Percentiles rank a stretch among this genome's conserved stretches.
These are phyloP conservation scores for Didymella sp. DNA, from an alignment of 2,329 filamentous ascomycete genomes.

Conservation along the genomic window DNA sequence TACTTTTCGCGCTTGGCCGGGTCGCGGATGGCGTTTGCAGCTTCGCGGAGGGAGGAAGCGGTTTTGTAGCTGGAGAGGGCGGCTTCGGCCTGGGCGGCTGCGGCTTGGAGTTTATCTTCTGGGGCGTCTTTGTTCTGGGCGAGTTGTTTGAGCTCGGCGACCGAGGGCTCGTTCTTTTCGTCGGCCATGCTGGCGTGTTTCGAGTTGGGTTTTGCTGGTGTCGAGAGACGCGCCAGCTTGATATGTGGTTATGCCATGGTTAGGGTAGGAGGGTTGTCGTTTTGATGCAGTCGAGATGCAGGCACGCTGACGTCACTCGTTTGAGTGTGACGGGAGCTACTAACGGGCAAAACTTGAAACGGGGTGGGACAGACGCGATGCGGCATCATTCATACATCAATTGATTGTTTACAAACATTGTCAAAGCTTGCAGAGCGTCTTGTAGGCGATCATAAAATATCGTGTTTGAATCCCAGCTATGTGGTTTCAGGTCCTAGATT, in stretches of 20 bases:
- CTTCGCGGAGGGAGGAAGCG: constrained; percentile 37
- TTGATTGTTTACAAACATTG: constrained; percentile 2
- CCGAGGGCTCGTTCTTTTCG: constrained; percentile 9
- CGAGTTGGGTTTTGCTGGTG: not conserved
- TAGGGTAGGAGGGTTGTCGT: not conserved
- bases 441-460: not conserved
- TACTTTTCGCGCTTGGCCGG: constrained; percentile 46
- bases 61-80: constrained; percentile 38
- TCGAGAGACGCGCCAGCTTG: constrained; percentile 11
- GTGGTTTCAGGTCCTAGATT: too few species aligned
- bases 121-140: constrained; percentile 28
- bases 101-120: constrained; percentile 40
- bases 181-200: not conserved
- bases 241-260: constrained; percentile 17
- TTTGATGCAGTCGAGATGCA: constrained; percentile 12
- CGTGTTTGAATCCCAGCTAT: not conserved
- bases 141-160: constrained; percentile 31
- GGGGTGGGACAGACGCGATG: constrained; percentile 17
- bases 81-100: constrained; percentile 39
- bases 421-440: not conserved
- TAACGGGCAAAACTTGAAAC: constrained; percentile 26
- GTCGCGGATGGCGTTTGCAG: constrained; percentile 39
- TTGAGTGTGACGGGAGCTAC: constrained; percentile 21
- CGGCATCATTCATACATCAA: constrained; percentile 12
- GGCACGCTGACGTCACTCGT: constrained; percentile 31